A percentile compares a stretch with the other conserved stretches of the same genome.
phyloP scores from a whole-genome alignment of 306 rosid species.

The Clitoria ternatea region DNA sequence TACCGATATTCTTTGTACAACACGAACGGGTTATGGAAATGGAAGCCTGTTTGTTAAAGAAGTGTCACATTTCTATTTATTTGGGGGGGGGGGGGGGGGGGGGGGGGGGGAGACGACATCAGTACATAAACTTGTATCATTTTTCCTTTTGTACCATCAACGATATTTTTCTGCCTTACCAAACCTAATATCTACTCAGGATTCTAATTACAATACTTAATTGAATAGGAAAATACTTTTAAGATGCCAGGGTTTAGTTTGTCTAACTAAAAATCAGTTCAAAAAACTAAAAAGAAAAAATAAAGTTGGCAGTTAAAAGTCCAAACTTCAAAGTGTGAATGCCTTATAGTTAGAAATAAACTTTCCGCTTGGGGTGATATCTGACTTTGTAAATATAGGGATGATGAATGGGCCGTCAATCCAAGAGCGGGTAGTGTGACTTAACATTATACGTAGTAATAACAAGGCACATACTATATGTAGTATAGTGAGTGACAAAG shows the following conservation, averaged over 20 bases:
- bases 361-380: not conserved
- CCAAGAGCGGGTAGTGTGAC: not conserved
- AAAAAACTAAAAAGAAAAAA: not conserved
- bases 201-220: not conserved
- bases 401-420: not conserved
- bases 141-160: not conserved
- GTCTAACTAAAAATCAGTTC: not conserved
- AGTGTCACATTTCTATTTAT: not conserved
- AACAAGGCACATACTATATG: too few relatives aligned
- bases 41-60: not conserved
- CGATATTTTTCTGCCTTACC: not conserved
- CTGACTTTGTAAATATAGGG: not conserved
- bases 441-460: not conserved
- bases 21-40: not conserved
- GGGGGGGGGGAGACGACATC: not conserved
- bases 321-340: not conserved
- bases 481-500: not conserved
- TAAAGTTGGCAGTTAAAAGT: not conserved
- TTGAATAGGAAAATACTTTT: not conserved
- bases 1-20: constrained; percentile 16
- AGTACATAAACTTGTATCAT: not conserved
- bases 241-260: not conserved
- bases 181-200: not conserved
- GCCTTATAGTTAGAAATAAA: not conserved
- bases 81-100: not conserved